These are phyloP conservation scores for Lachnellula subtilissima DNA, from an alignment of 2,329 filamentous ascomycete species.

Conservation along the genomic window DNA sequence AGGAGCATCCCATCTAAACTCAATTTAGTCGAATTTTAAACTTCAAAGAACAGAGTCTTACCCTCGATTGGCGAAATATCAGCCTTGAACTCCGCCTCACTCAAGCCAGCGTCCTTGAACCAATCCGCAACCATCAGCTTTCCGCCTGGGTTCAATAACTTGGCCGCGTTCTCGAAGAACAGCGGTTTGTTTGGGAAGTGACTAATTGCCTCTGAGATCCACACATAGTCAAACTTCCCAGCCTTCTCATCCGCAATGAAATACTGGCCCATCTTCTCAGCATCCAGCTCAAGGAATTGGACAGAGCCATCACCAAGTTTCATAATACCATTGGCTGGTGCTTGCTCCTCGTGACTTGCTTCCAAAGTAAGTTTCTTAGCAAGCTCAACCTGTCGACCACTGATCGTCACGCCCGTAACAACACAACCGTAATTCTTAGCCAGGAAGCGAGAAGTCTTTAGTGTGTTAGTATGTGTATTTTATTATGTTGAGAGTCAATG, in stretches of 20 bases:
- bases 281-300: slow-evolving; percentile 54
- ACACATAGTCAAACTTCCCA: slow-evolving; percentile 49
- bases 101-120: slow-evolving; percentile 51
- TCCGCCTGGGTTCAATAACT: slow-evolving; percentile 44
- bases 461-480: no score
- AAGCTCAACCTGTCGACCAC: slow-evolving; percentile 53
- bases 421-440: slow-evolving; percentile 46
- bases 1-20: slow-evolving; percentile 53
- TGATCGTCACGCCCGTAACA: slow-evolving; percentile 58
- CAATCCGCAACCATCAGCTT: slow-evolving; percentile 56
- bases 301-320: slow-evolving; percentile 43
- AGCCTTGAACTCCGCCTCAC: slow-evolving; percentile 39
- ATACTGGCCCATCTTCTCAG: slow-evolving; percentile 53
- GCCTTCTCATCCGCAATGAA: slow-evolving; percentile 36
- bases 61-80: slow-evolving; percentile 58
- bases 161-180: slow-evolving; percentile 50
- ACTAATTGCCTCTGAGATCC: slow-evolving; percentile 58
- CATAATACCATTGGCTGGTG: slow-evolving; percentile 18
- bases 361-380: slow-evolving; percentile 46
- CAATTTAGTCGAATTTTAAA: neutral
- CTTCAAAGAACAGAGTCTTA: slow-evolving; percentile 17
- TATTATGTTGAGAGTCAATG: no score
- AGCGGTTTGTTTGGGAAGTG: slow-evolving; percentile 55
- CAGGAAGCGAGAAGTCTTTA: slow-evolving; percentile 47
- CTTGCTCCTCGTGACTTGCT: slow-evolving; percentile 16